Evolutionary conservation across 768 basidiomycete genomes (phyloP).

Genomic region (Thelephora ganbajun): DNA sequence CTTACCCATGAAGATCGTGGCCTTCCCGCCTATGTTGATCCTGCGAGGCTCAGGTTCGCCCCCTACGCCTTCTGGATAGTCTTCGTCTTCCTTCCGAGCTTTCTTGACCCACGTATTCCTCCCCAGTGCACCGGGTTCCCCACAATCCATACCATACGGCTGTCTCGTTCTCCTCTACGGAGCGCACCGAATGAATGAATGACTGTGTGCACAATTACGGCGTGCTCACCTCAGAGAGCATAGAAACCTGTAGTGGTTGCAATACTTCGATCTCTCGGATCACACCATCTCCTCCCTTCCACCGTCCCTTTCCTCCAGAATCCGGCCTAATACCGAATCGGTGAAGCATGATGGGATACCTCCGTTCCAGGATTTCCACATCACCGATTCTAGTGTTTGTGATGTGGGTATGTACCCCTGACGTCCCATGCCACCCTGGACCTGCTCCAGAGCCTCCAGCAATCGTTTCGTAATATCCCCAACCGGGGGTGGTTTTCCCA

Average conservation of each 20-base stretch:
- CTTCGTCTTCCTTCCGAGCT: constrained; percentile 51
- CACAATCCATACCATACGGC: constrained; percentile 81
- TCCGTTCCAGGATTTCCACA: constrained; percentile 84
- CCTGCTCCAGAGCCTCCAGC: constrained; percentile 92
- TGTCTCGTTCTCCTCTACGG: constrained; percentile 65
- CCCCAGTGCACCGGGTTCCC: constrained; percentile 54
- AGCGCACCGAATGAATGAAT: background rate
- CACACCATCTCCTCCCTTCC: constrained; percentile 74
- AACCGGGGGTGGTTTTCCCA: constrained; percentile 62
- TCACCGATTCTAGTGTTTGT: constrained; percentile 91
- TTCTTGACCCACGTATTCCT: constrained; percentile 82
- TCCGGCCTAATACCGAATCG: constrained; percentile 63
- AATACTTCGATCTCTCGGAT: constrained; percentile 73
- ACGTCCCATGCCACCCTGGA: constrained; percentile 79
- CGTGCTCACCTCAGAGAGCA: constrained; percentile 63
- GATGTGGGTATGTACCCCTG: constrained; percentile 88
- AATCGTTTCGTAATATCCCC: constrained; percentile 84
- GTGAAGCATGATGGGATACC: constrained; percentile 85
- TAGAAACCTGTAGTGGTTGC: constrained; percentile 74
- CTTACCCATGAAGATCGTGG: constrained; percentile 77
- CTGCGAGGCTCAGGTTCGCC: constrained; percentile 23
- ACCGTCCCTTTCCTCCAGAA: constrained; percentile 60
- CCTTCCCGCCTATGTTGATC: constrained; percentile 86
- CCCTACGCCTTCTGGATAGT: constrained; percentile 29
- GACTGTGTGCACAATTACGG: background rate